Evolutionary conservation across 2,329 filamentous ascomycete genomes (phyloP), one percentile per base, ranked within the genome.

Genomic region (Alternaria postmessia): DNA sequence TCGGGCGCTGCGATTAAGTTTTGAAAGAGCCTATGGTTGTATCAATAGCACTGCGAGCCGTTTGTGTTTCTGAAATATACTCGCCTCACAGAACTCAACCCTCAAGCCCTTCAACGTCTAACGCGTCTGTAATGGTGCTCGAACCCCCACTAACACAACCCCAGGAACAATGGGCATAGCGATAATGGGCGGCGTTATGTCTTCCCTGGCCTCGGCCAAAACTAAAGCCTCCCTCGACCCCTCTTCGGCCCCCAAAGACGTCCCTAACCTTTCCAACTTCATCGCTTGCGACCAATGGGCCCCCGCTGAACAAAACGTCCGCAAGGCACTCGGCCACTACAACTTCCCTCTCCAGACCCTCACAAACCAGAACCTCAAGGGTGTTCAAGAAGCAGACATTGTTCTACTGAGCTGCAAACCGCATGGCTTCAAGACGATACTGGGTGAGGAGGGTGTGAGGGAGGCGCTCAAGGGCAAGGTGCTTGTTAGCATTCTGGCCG

Each of bases 81-180:
- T 16, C 12, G 7, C 1, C 20, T 24, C 20, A 4, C 7, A 6
- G 5, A 4, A 7, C 14, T 42, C 11, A 42, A 42, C 39, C n/a
- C 30, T 3, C 24, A n/a, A 47, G 28, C 24, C 16, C 26, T 18
- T 16, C 24, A 32, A 18, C 43, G 6, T 20, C 6, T 8, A 16
- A 22, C 5, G 14, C 22, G 14, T 14, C 18, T 28, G 20, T 42
- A 7, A 38, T 20, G 36, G 30, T 22, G 20, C 20, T 16, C 18
- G 30, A 24, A 34, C 4, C 46, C 32, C 26, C 18, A 39, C 41
- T 46, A 28, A 59, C 38, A 44, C n/a, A 34, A 26, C 26, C 38
- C 60, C 69, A 93, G 91, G 92, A 66, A 94, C 89, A 54, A 91
- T 96, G 88, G 93, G 93, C 60, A 91, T 92, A 62, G 92, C 92